phyloP scores from a whole-genome alignment of 2,329 filamentous ascomycete genomes.

The Stagonosporopsis tanaceti region DNA sequence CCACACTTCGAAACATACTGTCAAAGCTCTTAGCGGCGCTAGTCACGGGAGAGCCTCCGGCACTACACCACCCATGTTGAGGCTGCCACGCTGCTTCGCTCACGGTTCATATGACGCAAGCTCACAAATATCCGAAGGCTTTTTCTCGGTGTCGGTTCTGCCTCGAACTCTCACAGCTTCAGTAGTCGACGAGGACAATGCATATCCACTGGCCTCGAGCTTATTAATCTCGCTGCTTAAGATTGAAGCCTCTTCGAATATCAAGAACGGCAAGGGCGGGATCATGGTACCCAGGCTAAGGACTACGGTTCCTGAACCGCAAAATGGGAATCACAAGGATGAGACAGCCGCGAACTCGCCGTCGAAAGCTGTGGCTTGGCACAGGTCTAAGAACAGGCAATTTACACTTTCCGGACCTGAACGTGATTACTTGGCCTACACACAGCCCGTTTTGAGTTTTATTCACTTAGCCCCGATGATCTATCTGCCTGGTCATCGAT shows the following conservation, averaged over 20 bases:
- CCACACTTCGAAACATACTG: conserved; percentile 15
- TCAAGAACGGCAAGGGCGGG: not conserved
- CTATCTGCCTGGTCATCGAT: conserved; percentile 5
- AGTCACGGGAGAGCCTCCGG: conserved; percentile 9
- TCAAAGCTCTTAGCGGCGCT: conserved; percentile 9
- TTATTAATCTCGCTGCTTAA: not conserved
- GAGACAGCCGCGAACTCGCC: conserved; percentile 3
- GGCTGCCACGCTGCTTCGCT: not conserved
- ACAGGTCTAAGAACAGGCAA: conserved; percentile 1
- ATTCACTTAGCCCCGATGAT: conserved; percentile 10
- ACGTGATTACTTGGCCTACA: conserved; percentile 1
- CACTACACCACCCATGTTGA: conserved; percentile 2
- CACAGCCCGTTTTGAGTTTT: not conserved
- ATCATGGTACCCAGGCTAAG: not conserved
- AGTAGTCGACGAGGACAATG: not conserved
- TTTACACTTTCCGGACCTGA: not conserved
- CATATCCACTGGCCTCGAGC: not conserved
- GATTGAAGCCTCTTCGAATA: not conserved
- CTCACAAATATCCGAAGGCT: not conserved
- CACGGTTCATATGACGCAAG: conserved; percentile 2
- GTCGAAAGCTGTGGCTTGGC: conserved; percentile 9
- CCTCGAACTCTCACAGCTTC: too few relatives aligned
- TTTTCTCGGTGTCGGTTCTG: not conserved
- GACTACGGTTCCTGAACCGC: conserved; percentile 8
- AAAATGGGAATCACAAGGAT: conserved; percentile 9